phyloP scores from a whole-genome alignment of 257 asterid genomes.

The Gynochthodes officinalis region DNA sequence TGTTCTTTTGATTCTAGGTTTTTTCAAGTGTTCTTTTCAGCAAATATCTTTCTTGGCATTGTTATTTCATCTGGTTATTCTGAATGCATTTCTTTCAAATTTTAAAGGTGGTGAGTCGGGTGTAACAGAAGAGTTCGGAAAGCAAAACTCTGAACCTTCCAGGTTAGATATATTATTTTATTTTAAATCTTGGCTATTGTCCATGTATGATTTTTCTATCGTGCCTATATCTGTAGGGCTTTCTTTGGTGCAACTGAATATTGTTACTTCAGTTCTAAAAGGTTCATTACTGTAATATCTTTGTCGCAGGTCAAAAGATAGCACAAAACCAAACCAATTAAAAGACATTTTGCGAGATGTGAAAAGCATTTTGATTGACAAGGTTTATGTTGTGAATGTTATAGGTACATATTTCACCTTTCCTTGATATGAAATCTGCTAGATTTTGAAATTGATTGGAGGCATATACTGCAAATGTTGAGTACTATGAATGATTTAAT shows the following conservation, averaged over 20 bases:
- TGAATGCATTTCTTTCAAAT: conserved; percentile 24
- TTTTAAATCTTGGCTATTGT: neutral
- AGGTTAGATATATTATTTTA: conserved; percentile 34
- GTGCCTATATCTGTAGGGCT: neutral
- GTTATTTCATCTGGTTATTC: neutral
- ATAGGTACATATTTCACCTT: conserved; percentile 53
- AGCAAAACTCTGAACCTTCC: conserved; percentile 36
- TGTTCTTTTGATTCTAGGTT: neutral
- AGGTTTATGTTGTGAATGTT: conserved; percentile 81
- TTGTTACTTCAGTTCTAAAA: conserved; percentile 8
- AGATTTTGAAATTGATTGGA: neutral
- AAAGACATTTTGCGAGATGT: conserved; percentile 51
- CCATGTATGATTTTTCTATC: conserved; percentile 6
- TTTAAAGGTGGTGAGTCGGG: conserved; percentile 42
- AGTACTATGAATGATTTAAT: neutral
- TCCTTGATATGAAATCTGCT: conserved; percentile 7
- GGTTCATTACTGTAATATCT: conserved; percentile 13
- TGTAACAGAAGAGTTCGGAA: conserved; percentile 29
- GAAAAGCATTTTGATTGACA: conserved; percentile 62
- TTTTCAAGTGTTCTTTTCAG: neutral
- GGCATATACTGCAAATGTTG: neutral
- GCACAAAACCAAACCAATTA: conserved; percentile 18
- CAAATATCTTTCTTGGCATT: neutral
- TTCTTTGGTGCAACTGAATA: neutral
- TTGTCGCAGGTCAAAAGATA: conserved; percentile 47